A percentile compares a stretch with the other conserved stretches of the same genome.
Evolutionary conservation across 2,329 filamentous ascomycete species (phyloP).

Genomic region (Raffaelea arxii): DNA sequence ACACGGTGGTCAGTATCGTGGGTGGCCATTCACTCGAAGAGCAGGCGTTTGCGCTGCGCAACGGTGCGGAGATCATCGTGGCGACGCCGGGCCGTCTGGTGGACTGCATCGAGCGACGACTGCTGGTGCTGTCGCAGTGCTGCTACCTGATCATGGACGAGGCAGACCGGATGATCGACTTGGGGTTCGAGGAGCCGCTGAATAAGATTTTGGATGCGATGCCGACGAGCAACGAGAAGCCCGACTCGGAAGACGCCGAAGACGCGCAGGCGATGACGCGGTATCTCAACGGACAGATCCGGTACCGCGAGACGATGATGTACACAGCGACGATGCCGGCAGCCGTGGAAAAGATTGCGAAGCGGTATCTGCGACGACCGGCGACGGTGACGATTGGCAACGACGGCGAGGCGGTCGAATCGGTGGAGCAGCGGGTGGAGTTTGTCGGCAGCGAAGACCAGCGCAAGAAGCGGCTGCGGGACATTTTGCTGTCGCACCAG

Average conservation of each 20-base stretch:
- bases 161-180: slow-evolving; percentile 97
- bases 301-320: slow-evolving; percentile 99
- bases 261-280: slow-evolving; percentile 75
- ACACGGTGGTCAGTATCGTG: slow-evolving; percentile 94
- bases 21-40: slow-evolving; percentile 93
- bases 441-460: slow-evolving; percentile 87
- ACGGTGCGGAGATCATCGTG: slow-evolving; percentile 95
- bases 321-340: slow-evolving; percentile 98
- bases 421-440: slow-evolving; percentile 94
- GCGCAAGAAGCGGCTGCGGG: slow-evolving; percentile 87
- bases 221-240: slow-evolving; percentile 88
- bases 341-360: slow-evolving; percentile 88
- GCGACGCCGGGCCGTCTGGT: slow-evolving; percentile 96
- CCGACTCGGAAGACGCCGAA: slow-evolving; percentile 86
- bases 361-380: slow-evolving; percentile 87
- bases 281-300: slow-evolving; percentile 62
- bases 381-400: slow-evolving; percentile 94
- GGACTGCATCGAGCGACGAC: slow-evolving; percentile 88
- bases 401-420: slow-evolving; percentile 90
- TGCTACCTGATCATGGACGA: slow-evolving; percentile 99
- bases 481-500: slow-evolving; percentile 72
- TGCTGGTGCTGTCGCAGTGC: slow-evolving; percentile 89
- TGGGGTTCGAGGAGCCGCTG: slow-evolving; percentile 94
- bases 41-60: slow-evolving; percentile 78
- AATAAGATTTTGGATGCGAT: slow-evolving; percentile 96